Percentiles rank a stretch among this genome's conserved stretches.
Conservation (phyloP, 1,284 basidiomycete genomes). For the Cutaneotrichosporon spelunceum region DNA sequence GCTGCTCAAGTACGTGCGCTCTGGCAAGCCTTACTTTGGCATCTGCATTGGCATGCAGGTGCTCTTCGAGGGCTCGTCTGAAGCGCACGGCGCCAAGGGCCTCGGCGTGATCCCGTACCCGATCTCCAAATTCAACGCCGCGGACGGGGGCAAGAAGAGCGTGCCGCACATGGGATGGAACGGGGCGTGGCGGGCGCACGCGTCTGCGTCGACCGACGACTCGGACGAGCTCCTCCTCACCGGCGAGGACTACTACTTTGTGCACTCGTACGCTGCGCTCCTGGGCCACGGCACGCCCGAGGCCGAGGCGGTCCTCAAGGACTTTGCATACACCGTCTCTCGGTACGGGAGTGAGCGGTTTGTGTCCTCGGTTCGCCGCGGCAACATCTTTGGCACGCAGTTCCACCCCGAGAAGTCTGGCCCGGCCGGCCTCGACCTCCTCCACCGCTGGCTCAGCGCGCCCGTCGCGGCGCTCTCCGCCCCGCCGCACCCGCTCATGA, state of each 20-base stretch:
- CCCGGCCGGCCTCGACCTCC: conserved; percentile 75
- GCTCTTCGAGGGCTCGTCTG: conserved; percentile 80
- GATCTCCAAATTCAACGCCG: conserved; percentile 49
- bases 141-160: conserved; percentile 59
- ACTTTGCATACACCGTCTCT: conserved; percentile 80
- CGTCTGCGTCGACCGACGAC: conserved; percentile 10
- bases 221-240: conserved; percentile 49
- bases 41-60: conserved; percentile 99
- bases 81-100: conserved; percentile 55
- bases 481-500: conserved; percentile 20
- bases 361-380: conserved; percentile 75
- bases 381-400: conserved; percentile 89
- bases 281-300: conserved; percentile 54
- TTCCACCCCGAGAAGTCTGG: conserved; percentile 99
- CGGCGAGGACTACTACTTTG: conserved; percentile 82
- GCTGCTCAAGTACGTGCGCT: conserved; percentile 75
- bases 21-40: conserved; percentile 91
- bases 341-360: conserved; percentile 95
- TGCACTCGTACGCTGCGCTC: conserved; percentile 82
- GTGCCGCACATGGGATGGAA: conserved; percentile 99
- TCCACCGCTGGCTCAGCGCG: conserved; percentile 76
- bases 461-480: conserved; percentile 39
- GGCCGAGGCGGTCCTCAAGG: conserved; percentile 51
- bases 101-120: conserved; percentile 52
- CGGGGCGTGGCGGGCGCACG: conserved; percentile 54